phyloP scores from a whole-genome alignment of 2,329 filamentous ascomycete genomes.

The Pseudocercospora fuligena region DNA sequence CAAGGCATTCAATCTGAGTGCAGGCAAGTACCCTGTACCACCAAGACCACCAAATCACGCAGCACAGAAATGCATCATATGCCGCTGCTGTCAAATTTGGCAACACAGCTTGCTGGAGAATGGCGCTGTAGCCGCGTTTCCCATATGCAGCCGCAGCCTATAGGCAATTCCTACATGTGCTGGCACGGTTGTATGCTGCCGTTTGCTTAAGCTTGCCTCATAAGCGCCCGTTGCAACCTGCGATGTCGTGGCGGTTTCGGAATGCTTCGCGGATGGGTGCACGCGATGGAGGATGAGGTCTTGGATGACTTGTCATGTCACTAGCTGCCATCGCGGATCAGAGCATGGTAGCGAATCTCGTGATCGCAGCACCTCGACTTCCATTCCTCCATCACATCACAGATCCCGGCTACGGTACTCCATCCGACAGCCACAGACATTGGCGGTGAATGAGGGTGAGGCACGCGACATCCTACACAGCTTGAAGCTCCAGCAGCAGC shows the following conservation, averaged over 20 bases:
- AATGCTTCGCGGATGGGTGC: background rate
- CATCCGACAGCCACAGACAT: background rate
- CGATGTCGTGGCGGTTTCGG: constrained; percentile 2
- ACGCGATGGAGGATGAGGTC: background rate
- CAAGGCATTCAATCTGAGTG: constrained; percentile 8
- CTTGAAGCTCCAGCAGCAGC: background rate
- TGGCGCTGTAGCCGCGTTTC: background rate
- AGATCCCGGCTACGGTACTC: background rate
- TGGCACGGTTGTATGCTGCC: background rate
- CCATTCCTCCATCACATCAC: constrained; percentile 3
- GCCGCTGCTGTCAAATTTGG: constrained; percentile 1
- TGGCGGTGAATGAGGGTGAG: background rate
- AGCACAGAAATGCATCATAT: background rate
- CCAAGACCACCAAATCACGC: constrained; percentile 3
- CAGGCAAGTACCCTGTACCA: constrained; percentile 1
- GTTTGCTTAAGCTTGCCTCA: constrained; percentile 1
- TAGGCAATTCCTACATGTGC: background rate
- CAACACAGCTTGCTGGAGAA: background rate
- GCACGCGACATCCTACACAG: background rate
- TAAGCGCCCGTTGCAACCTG: background rate
- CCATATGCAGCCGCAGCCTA: background rate
- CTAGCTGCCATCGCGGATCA: constrained; percentile 4
- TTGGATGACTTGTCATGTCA: constrained; percentile 1
- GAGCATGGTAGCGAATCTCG: background rate
- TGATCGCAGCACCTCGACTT: background rate